Conservation (phyloP, 164 flowering plant species). For the Platanus orientalis region DNA sequence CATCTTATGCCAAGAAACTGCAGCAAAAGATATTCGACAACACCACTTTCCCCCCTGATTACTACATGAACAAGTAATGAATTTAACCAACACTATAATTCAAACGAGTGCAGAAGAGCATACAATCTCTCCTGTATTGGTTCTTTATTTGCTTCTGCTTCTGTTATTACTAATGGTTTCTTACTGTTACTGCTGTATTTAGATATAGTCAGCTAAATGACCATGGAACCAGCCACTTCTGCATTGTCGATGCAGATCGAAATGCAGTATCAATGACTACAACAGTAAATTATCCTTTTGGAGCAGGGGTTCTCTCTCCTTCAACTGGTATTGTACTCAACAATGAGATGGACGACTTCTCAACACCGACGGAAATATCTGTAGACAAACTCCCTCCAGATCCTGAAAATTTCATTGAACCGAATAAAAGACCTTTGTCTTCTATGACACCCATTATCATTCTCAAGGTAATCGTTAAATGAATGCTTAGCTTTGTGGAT, state of each 20-base stretch:
- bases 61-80: conserved; percentile 67
- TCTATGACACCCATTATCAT: conserved; percentile 87
- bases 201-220: conserved; percentile 89
- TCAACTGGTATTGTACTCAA: conserved; percentile 88
- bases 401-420: conserved; percentile 73
- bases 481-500: too few relatives aligned
- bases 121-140: too few relatives aligned
- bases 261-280: conserved; percentile 92
- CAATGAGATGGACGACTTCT: conserved; percentile 95
- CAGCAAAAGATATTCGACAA: conserved; percentile 67
- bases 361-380: conserved; percentile 54
- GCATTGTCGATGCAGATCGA: conserved; percentile 80
- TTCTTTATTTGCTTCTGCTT: not conserved
- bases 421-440: conserved; percentile 86
- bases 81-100: not conserved
- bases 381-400: conserved; percentile 77
- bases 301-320: conserved; percentile 69
- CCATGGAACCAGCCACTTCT: conserved; percentile 92
- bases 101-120: too few relatives aligned
- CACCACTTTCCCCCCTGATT: conserved; percentile 75
- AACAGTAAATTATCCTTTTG: conserved; percentile 70
- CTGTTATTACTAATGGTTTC: not conserved
- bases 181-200: not conserved
- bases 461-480: conserved; percentile 48
- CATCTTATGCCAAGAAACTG: conserved; percentile 49